A percentile compares a stretch with the other conserved stretches of the same genome.
Evolutionary conservation across 1,284 basidiomycete species (phyloP).

Genomic region (Ganoderma resinaceum): DNA sequence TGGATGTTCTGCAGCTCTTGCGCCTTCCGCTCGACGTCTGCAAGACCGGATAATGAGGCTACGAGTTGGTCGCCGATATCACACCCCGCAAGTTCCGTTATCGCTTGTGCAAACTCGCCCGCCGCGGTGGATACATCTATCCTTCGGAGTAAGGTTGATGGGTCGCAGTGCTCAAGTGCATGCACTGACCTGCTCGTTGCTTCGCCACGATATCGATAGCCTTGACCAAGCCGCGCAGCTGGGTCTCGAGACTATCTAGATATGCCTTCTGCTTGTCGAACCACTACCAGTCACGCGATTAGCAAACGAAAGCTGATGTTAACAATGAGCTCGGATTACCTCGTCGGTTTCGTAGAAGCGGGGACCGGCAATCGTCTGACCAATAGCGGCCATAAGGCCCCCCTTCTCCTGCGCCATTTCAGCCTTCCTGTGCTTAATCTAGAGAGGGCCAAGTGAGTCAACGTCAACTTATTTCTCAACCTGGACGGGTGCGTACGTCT

Average conservation of each 20-base stretch:
- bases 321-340: constrained; percentile 46
- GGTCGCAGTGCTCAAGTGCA: not conserved
- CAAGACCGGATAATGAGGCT: constrained; percentile 69
- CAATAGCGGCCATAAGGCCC: constrained; percentile 82
- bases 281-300: constrained; percentile 62
- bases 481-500: constrained; percentile 61
- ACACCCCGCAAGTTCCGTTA: constrained; percentile 72
- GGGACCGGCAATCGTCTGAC: constrained; percentile 80
- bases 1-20: constrained; percentile 77
- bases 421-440: constrained; percentile 90
- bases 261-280: constrained; percentile 90
- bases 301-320: not conserved
- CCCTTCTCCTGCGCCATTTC: constrained; percentile 78
- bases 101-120: constrained; percentile 75
- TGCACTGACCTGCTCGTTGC: constrained; percentile 69
- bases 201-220: constrained; percentile 85
- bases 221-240: constrained; percentile 87
- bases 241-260: constrained; percentile 90
- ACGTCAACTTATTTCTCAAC: not conserved
- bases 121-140: constrained; percentile 73
- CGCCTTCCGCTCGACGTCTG: constrained; percentile 75
- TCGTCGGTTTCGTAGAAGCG: constrained; percentile 95
- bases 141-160: not conserved
- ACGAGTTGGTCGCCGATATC: constrained; percentile 81
- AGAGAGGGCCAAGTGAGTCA: constrained; percentile 2